Percentiles rank a stretch among this genome's conserved stretches.
Evolutionary conservation across 352 stramenopile genomes (phyloP).

Genomic region (Pythium sp.): DNA sequence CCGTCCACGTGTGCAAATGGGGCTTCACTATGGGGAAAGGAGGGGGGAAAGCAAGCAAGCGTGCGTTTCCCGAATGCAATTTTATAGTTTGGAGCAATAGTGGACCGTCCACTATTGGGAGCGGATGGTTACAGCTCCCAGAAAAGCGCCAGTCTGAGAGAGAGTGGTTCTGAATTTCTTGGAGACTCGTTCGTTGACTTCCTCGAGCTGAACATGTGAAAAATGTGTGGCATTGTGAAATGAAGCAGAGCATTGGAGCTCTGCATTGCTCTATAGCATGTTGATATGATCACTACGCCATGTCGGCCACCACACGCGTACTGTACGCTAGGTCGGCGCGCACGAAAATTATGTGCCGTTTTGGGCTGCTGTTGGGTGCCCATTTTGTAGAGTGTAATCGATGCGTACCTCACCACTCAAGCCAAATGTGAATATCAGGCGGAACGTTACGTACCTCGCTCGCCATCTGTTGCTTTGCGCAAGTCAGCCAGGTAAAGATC

Average conservation of each 20-base stretch:
- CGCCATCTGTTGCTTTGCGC: not conserved
- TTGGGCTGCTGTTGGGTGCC: not conserved
- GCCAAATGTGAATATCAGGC: not conserved
- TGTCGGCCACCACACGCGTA: no score
- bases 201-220: not conserved
- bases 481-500: slow-evolving; percentile 3
- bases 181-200: not conserved
- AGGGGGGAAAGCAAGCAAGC: not conserved
- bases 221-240: not conserved
- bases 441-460: no score
- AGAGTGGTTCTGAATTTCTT: not conserved
- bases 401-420: not conserved
- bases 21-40: not conserved
- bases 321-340: not conserved
- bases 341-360: not conserved
- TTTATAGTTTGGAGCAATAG: not conserved
- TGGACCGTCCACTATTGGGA: not conserved
- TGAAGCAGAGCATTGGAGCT: not conserved
- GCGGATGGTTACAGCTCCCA: not conserved
- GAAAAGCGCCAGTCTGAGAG: slow-evolving; percentile 1
- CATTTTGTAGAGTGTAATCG: not conserved
- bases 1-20: not conserved
- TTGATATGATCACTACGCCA: not conserved
- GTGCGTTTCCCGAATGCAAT: not conserved
- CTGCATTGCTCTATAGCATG: not conserved